Conservation (phyloP, 2,329 filamentous ascomycete genomes). For the Penicillium sp. region DNA sequence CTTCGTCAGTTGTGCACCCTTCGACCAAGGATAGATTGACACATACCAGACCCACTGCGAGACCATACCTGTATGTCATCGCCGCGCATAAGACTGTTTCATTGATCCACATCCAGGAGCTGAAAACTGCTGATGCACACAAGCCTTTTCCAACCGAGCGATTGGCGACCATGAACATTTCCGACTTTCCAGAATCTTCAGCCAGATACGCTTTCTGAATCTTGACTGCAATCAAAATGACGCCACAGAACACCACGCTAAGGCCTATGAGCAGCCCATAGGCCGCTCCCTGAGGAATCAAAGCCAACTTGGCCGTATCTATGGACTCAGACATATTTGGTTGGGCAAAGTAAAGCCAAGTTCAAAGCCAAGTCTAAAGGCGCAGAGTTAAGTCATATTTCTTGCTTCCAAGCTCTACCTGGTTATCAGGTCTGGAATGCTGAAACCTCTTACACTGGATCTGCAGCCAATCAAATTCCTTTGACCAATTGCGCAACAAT, state of each 20-base stretch:
- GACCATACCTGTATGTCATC: constrained; percentile 36
- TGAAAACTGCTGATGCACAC: constrained; percentile 41
- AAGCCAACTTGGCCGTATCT: constrained; percentile 21
- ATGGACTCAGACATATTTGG: constrained; percentile 18
- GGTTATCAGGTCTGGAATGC: neutral
- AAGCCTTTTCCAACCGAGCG: constrained; percentile 39
- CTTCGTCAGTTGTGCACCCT: neutral
- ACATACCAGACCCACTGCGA: constrained; percentile 37
- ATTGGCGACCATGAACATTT: constrained; percentile 45
- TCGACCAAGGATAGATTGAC: neutral
- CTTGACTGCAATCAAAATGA: constrained; percentile 49
- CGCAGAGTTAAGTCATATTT: constrained; percentile 11
- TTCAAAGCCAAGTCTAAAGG: neutral
- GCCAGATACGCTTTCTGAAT: constrained; percentile 41
- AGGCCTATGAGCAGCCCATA: constrained; percentile 53
- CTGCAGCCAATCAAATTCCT: neutral
- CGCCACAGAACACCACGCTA: constrained; percentile 48
- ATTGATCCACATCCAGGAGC: constrained; percentile 44
- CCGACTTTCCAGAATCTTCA: constrained; percentile 41
- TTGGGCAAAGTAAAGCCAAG: constrained; percentile 3
- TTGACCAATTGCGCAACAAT: neutral
- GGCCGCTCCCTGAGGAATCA: constrained; percentile 32
- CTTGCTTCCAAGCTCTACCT: neutral
- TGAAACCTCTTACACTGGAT: neutral
- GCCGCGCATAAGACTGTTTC: constrained; percentile 38